Conservation (phyloP, 768 basidiomycete species). For the Xerocomellus chrysenteron region DNA sequence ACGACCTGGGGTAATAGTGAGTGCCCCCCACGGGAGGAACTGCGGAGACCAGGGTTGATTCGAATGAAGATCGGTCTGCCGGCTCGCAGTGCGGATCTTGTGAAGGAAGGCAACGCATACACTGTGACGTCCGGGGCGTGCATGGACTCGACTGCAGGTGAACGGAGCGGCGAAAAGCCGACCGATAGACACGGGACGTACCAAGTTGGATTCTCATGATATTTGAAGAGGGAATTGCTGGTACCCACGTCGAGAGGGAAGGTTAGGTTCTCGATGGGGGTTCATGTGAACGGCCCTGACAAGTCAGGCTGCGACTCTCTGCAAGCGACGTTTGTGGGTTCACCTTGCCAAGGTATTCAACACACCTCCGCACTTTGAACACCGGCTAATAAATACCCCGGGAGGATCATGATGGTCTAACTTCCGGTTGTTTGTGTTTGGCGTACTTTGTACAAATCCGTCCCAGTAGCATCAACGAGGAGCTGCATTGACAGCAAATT, state of each 20-base stretch:
- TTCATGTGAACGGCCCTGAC: conserved; percentile 15
- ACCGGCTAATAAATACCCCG: not conserved
- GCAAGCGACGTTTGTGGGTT: conserved; percentile 2
- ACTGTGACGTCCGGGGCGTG: conserved; percentile 12
- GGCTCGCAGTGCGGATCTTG: conserved; percentile 25
- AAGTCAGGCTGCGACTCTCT: not conserved
- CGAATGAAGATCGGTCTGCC: conserved; percentile 14
- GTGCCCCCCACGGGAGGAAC: conserved; percentile 20
- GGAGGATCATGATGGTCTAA: not conserved
- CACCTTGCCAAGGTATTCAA: not conserved
- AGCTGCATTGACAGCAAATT: no score
- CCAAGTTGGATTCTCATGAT: conserved; percentile 18
- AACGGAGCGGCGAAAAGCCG: conserved; percentile 17
- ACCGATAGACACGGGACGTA: conserved; percentile 5
- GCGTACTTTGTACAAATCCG: conserved; percentile 2
- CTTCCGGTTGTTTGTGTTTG: no score
- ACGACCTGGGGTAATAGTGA: conserved; percentile 33
- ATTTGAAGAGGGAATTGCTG: conserved; percentile 3
- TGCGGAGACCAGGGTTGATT: conserved; percentile 18
- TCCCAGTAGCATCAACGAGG: no score
- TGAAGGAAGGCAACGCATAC: conserved; percentile 19
- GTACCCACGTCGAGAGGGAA: conserved; percentile 5
- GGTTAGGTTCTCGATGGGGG: conserved; percentile 14
- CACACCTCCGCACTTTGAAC: not conserved
- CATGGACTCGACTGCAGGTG: not conserved